Conservation (phyloP, 1,284 basidiomycete genomes). For the Quambalaria eucalypti region DNA sequence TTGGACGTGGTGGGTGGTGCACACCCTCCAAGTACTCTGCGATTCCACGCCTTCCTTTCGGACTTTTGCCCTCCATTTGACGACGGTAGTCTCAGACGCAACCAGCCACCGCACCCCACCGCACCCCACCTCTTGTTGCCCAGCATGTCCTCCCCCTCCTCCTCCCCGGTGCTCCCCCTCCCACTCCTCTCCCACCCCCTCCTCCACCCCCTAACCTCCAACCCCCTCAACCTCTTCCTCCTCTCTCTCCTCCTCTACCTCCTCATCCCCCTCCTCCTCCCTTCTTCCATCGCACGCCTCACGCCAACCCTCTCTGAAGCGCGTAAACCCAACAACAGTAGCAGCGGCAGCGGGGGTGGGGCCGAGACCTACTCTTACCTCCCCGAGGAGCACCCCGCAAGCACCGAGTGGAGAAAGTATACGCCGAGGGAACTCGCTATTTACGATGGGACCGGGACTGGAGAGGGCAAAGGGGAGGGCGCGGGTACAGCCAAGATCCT, state of each 20-base stretch:
- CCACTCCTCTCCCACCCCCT: background rate
- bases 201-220: constrained; percentile 21
- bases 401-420: constrained; percentile 32
- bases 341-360: too few species aligned
- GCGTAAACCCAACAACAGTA: constrained; percentile 11
- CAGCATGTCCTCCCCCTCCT: background rate
- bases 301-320: constrained; percentile 13
- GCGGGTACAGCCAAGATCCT: constrained; percentile 53
- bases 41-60: too few species aligned
- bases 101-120: too few species aligned
- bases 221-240: constrained; percentile 32
- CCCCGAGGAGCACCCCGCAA: constrained; percentile 28
- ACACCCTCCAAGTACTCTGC: too few species aligned
- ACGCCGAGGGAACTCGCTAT: constrained; percentile 41
- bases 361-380: constrained; percentile 33
- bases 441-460: constrained; percentile 25
- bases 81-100: too few species aligned
- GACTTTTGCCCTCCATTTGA: too few species aligned
- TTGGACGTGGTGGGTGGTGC: too few species aligned
- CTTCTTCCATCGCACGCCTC: constrained; percentile 16
- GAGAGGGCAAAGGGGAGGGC: constrained; percentile 3
- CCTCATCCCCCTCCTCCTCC: constrained; percentile 21
- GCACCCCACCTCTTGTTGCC: too few species aligned
- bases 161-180: background rate
- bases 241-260: constrained; percentile 21